Base-by-base conservation (phyloP, 805 yeast genomes). In the Hanseniaspora jakobsenii region DNA sequence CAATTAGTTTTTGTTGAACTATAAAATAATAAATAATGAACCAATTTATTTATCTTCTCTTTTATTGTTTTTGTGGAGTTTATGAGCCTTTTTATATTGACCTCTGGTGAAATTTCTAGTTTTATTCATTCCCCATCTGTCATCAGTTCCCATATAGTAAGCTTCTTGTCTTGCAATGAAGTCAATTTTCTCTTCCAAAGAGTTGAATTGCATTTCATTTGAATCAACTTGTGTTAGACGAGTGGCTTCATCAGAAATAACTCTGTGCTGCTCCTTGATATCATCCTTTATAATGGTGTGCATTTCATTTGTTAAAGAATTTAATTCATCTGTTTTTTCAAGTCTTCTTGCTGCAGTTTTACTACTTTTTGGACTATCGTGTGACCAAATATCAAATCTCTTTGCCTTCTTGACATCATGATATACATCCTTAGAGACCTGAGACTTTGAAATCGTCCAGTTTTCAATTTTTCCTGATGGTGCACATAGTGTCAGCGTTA, bases 341-440 rank as follows among this genome's bases (percentile, higher is more conserved):
- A 35, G 35, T 28, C 43, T 29, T 6, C 27, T 35, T 7, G 31
- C 34, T 4, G 66, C 64, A 37, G 57, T 57, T 2, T 63, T 52
- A 23, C 66, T 69, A 2, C 74, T 66, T 57, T 80, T 81, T 2
- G 77, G 19, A 10, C 23, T 77, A 28, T 71, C 81, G 31, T 77
- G 60, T 0, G 81, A 78, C 98, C 97, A 91, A 42, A 78, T 62
- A 58, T 91, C 98, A 18, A 95, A 95, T 56, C 73, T 72, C n/a
- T 61, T 61, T 0, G 84, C 74, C 59, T 91, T 89, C 45, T 96
- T 70, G 0, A 95, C 95, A 64, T 91, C 97, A 55, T 83, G 93
- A 53, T 84, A 91, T 2, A 67, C 75, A 49, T 75, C 80, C 49
- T 75, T 75, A 26, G n/a, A 24, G 5, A 84, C 81, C 44, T 73